Conservation (phyloP, 345 rosid genomes). For the Eucalyptus coolabah region DNA sequence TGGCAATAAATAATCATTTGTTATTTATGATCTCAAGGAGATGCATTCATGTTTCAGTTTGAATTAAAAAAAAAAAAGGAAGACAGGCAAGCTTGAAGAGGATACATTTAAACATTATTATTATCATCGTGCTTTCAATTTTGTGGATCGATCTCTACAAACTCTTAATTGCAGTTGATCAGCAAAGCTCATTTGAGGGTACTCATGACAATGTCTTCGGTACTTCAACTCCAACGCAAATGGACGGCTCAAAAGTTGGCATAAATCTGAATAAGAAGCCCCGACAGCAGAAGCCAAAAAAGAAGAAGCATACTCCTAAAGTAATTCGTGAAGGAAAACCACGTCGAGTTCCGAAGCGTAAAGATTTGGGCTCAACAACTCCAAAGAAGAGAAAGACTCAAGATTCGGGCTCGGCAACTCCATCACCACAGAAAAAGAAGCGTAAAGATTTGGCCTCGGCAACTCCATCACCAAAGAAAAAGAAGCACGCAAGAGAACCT, state of each 20-base stretch:
- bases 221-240: neutral
- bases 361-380: neutral
- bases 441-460: neutral
- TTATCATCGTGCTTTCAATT: neutral
- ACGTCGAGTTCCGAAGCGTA: neutral
- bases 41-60: neutral
- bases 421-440: neutral
- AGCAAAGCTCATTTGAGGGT: neutral
- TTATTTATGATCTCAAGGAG: neutral
- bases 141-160: neutral
- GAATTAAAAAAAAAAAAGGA: neutral
- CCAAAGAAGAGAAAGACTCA: neutral
- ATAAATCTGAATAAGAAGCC: slow-evolving; percentile 1
- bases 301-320: slow-evolving; percentile 14
- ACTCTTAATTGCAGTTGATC: neutral
- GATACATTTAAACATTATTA: neutral
- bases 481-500: neutral
- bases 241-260: neutral
- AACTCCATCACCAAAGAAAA: neutral
- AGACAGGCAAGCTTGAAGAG: neutral
- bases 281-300: neutral
- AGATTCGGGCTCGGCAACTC: neutral
- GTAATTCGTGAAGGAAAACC: slow-evolving; percentile 1
- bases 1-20: neutral
- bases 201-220: neutral